These are phyloP conservation scores for Paxillus ammoniavirescens DNA, from an alignment of 768 basidiomycete genomes.

Conservation along the genomic window DNA sequence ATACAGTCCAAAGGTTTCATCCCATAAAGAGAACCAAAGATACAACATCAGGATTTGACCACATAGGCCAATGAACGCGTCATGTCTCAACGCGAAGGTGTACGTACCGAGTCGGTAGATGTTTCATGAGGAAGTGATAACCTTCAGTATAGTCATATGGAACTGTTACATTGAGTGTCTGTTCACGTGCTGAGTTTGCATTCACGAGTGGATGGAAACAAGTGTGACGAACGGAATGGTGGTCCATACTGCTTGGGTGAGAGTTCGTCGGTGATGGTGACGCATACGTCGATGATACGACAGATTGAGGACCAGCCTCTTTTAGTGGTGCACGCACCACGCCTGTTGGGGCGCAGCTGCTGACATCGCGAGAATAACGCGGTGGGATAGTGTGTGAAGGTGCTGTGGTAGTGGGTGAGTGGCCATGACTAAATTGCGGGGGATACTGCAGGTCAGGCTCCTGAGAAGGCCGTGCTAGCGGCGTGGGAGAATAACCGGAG, in stretches of 20 bases:
- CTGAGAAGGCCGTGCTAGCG: slow-evolving; percentile 24
- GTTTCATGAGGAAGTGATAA: slow-evolving; percentile 96
- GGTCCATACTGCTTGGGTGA: slow-evolving; percentile 37
- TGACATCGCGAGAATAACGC: slow-evolving; percentile 51
- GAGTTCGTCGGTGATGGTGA: slow-evolving; percentile 44
- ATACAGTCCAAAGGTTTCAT: slow-evolving; percentile 15
- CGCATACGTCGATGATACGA: slow-evolving; percentile 33
- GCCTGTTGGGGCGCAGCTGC: slow-evolving; percentile 37
- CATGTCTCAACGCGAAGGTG: slow-evolving; percentile 32
- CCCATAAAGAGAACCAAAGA: slow-evolving; percentile 39
- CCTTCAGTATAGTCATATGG: slow-evolving; percentile 96
- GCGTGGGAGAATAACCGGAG: slow-evolving; percentile 28
- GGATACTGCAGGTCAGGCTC: slow-evolving; percentile 40
- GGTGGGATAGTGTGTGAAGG: slow-evolving; percentile 25
- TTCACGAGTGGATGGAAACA: slow-evolving; percentile 13
- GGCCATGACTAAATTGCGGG: slow-evolving; percentile 21
- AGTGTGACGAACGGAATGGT: slow-evolving; percentile 24
- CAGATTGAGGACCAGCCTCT: slow-evolving; percentile 26
- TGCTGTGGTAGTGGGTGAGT: slow-evolving; percentile 23
- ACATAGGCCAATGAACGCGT: slow-evolving; percentile 40
- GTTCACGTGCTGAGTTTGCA: slow-evolving; percentile 56
- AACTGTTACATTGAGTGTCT: slow-evolving; percentile 58
- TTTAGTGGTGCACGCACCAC: slow-evolving; percentile 28
- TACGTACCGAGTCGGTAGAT: slow-evolving; percentile 78
- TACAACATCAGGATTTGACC: slow-evolving; percentile 31